Percentiles rank a stretch among this genome's conserved stretches.
Conservation (phyloP, 768 basidiomycete genomes). For the Tephrocybe sp. region DNA sequence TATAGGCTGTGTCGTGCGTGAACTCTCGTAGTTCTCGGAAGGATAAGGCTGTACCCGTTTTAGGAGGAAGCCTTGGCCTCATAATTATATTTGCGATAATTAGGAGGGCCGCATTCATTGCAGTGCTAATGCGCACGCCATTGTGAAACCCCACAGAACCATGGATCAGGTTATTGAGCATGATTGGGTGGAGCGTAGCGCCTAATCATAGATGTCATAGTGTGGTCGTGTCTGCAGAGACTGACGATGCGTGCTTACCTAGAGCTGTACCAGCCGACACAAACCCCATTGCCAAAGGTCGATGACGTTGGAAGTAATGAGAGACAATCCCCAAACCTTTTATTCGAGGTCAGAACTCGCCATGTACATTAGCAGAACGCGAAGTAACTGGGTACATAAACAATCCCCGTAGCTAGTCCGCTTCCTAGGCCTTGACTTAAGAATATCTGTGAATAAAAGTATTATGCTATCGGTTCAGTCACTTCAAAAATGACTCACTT, state of each 20-base stretch:
- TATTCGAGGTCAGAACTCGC: neutral
- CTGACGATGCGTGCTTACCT: neutral
- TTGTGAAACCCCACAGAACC: slow-evolving; percentile 36
- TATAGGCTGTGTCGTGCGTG: slow-evolving; percentile 30
- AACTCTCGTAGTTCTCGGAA: slow-evolving; percentile 27
- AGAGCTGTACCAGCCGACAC: slow-evolving; percentile 19
- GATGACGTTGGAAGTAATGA: slow-evolving; percentile 49
- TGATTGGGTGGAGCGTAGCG: slow-evolving; percentile 55
- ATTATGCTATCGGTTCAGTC: no score
- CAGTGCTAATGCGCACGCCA: slow-evolving; percentile 39
- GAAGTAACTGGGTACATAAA: slow-evolving; percentile 34
- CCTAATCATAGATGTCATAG: slow-evolving; percentile 28
- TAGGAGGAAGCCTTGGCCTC: slow-evolving; percentile 35
- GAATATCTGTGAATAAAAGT: slow-evolving; percentile 29
- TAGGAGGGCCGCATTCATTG: slow-evolving; percentile 34
- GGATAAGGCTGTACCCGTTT: slow-evolving; percentile 20
- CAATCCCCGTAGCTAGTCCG: slow-evolving; percentile 46
- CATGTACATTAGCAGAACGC: neutral
- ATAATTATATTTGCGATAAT: slow-evolving; percentile 33
- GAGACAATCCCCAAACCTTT: slow-evolving; percentile 39
- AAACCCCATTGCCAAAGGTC: slow-evolving; percentile 53
- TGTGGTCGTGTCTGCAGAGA: neutral
- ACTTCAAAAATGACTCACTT: no score
- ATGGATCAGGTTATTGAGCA: slow-evolving; percentile 51
- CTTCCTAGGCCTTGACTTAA: slow-evolving; percentile 45